Evolutionary conservation across 23 red algal species (phyloP).

Genomic region (Chondrus crispus): DNA sequence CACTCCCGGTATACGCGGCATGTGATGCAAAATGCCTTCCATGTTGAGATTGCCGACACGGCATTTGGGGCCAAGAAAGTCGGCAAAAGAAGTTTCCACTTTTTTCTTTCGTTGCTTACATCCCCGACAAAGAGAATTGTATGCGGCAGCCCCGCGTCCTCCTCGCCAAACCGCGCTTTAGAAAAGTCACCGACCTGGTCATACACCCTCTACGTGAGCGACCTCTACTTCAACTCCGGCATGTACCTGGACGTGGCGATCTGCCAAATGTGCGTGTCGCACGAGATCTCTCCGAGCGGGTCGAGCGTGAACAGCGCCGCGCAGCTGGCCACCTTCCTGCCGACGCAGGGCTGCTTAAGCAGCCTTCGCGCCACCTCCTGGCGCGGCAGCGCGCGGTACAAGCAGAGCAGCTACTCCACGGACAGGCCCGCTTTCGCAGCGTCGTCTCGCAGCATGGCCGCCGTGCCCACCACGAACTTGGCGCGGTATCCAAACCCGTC

Average conservation of each 20-base stretch:
- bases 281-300: conserved; percentile 70
- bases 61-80: background rate
- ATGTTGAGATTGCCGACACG: conserved; percentile 57
- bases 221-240: conserved; percentile 66
- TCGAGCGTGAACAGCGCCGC: conserved; percentile 78
- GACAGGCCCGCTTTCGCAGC: background rate
- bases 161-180: conserved; percentile 67
- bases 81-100: too few relatives aligned
- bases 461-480: conserved; percentile 59
- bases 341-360: conserved; percentile 61
- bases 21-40: conserved; percentile 28
- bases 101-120: too few relatives aligned
- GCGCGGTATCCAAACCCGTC: conserved; percentile 94
- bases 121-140: conserved; percentile 85
- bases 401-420: conserved; percentile 28
- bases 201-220: conserved; percentile 67
- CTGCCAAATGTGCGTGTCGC: conserved; percentile 95
- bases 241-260: conserved; percentile 63
- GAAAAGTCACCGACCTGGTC: conserved; percentile 77
- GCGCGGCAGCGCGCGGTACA: conserved; percentile 12
- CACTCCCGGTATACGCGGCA: conserved; percentile 75
- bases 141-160: conserved; percentile 60
- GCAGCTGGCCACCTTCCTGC: conserved; percentile 94
- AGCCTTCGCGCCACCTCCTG: conserved; percentile 59
- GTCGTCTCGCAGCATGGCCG: conserved; percentile 8